Percentiles rank a stretch among this genome's conserved stretches.
These are phyloP conservation scores for Hymenoscyphus fructigenus DNA, from an alignment of 2,329 filamentous ascomycete genomes.

Conservation along the genomic window DNA sequence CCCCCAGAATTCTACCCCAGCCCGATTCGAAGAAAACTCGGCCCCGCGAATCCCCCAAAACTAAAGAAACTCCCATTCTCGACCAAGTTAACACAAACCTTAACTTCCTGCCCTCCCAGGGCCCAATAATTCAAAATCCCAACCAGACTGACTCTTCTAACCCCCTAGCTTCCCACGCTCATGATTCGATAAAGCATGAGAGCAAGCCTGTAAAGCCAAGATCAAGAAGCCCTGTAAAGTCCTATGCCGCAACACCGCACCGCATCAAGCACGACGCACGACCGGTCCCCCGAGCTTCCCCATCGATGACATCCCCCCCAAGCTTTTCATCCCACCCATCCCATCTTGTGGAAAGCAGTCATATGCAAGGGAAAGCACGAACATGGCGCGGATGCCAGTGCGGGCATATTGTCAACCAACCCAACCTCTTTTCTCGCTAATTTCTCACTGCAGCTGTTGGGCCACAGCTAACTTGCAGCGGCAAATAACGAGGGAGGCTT, in stretches of 20 bases:
- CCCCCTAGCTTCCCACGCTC: too few relatives aligned
- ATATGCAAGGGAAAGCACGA: constrained; percentile 1
- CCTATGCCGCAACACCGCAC: not conserved
- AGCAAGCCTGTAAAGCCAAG: not conserved
- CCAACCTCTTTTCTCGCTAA: too few relatives aligned
- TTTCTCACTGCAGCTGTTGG: too few relatives aligned
- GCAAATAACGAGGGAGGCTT: constrained; percentile 4
- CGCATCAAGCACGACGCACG: not conserved
- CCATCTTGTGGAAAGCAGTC: not conserved
- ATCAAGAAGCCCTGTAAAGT: not conserved
- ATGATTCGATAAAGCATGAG: not conserved
- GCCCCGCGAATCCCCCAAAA: too few relatives aligned
- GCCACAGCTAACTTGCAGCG: not conserved
- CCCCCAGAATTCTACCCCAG: too few relatives aligned
- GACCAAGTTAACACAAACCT: too few relatives aligned
- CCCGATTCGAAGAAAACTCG: too few relatives aligned
- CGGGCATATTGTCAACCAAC: not conserved
- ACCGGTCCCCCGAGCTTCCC: constrained; percentile 8
- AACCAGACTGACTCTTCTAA: too few relatives aligned
- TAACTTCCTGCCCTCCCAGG: too few relatives aligned
- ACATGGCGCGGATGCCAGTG: not conserved
- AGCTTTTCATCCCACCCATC: not conserved
- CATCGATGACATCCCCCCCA: not conserved
- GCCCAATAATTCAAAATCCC: too few relatives aligned
- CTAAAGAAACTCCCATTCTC: too few relatives aligned